Evolutionary conservation across 1,139 yeast genomes (phyloP).

Genomic region (Suhomyces yuchorum): DNA sequence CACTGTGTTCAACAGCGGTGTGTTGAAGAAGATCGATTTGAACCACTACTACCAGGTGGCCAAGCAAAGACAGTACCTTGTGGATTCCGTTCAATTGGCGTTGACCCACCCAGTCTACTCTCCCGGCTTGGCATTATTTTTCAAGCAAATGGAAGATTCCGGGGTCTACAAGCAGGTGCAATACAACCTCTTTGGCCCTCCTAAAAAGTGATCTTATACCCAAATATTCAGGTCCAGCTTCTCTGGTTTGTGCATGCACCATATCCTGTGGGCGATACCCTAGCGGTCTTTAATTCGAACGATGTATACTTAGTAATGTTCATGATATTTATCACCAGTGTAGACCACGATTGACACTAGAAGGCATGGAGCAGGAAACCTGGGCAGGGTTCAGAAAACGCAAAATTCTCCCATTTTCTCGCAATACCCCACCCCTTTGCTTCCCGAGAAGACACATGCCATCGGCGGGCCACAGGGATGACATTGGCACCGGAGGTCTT

Average conservation of each 20-base stretch:
- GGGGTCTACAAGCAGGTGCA: constrained; percentile 39
- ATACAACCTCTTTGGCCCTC: constrained; percentile 36
- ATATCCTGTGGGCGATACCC: constrained; percentile 3
- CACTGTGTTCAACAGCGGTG: constrained; percentile 38
- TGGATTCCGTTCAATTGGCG: constrained; percentile 27
- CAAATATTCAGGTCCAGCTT: background rate
- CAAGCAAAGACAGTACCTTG: constrained; percentile 28
- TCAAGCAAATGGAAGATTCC: constrained; percentile 34
- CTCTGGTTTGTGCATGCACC: constrained; percentile 1
- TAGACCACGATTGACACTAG: too few species aligned
- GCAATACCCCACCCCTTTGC: background rate
- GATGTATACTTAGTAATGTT: constrained; percentile 5
- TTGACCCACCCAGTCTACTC: constrained; percentile 35
- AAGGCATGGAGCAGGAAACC: too few species aligned
- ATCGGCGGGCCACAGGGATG: background rate
- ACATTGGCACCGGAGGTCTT: background rate
- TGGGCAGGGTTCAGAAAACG: too few species aligned
- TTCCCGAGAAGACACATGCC: background rate
- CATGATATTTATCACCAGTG: background rate
- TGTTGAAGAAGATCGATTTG: constrained; percentile 33
- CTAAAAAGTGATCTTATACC: background rate
- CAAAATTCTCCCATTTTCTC: too few species aligned
- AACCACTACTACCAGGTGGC: constrained; percentile 24
- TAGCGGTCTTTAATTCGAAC: constrained; percentile 7
- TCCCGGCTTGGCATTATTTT: constrained; percentile 37